These are phyloP conservation scores for Cutaneotrichosporon sp. DNA, from an alignment of 1,284 basidiomycete genomes.

Conservation along the genomic window DNA sequence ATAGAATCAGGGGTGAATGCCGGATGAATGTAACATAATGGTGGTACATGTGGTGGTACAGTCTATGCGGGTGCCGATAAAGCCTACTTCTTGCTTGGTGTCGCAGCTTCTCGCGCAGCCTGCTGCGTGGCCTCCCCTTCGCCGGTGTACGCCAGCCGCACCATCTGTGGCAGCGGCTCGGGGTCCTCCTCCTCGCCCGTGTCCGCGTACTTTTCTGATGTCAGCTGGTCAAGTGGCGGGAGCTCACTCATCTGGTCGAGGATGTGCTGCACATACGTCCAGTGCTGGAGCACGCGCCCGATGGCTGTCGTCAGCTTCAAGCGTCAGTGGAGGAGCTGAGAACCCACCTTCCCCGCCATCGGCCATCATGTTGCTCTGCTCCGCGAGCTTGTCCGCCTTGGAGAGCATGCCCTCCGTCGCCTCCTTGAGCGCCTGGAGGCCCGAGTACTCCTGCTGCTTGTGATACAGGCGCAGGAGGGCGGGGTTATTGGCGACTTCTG, in stretches of 20 bases:
- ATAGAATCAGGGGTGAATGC: neutral
- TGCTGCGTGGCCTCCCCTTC: conserved; percentile 6
- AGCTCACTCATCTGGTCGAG: conserved; percentile 7
- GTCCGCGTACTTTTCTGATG: conserved; percentile 7
- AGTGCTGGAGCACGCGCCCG: conserved; percentile 49
- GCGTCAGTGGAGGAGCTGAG: neutral
- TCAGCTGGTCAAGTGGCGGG: neutral
- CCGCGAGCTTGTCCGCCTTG: conserved; percentile 47
- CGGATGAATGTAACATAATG: neutral
- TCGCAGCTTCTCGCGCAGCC: neutral
- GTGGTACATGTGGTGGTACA: neutral
- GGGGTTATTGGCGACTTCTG: conserved; percentile 16
- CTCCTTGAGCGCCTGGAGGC: conserved; percentile 47
- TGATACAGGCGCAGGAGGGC: conserved; percentile 44
- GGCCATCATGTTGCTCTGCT: conserved; percentile 53
- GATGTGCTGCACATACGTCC: conserved; percentile 48
- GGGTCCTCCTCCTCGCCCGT: conserved; percentile 24
- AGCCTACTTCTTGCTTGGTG: neutral
- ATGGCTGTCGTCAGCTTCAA: conserved; percentile 33
- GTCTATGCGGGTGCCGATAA: neutral
- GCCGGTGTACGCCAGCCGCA: conserved; percentile 34
- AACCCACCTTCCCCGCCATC: conserved; percentile 53
- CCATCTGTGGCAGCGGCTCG: conserved; percentile 41
- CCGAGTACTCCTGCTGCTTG: conserved; percentile 54
- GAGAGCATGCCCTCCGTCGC: conserved; percentile 42